Conservation (phyloP, 352 stramenopile species). For the Pythium chondricola region DNA sequence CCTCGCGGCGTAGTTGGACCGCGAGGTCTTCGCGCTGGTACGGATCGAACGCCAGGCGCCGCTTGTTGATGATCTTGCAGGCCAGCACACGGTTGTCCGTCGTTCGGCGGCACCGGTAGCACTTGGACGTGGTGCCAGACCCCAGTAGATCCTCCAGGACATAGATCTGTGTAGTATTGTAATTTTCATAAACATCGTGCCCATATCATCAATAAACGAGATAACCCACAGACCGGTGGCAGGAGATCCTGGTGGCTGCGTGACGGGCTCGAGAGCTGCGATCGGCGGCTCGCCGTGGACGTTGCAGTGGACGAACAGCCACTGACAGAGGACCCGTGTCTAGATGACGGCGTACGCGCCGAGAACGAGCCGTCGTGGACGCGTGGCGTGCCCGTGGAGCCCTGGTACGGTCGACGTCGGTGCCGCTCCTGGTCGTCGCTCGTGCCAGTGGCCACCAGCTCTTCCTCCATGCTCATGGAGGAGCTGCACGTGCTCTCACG, state of each 20-base stretch:
- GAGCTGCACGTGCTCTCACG: conserved; percentile 18
- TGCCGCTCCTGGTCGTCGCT: conserved; percentile 1
- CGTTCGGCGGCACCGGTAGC: conserved; percentile 47
- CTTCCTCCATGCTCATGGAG: conserved; percentile 16
- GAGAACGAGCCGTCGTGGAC: conserved; percentile 15
- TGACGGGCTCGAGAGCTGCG: conserved; percentile 9
- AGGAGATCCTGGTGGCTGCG: conserved; percentile 14
- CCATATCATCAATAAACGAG: neutral
- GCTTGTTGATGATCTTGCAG: conserved; percentile 81
- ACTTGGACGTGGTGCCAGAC: conserved; percentile 64
- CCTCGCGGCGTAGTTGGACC: conserved; percentile 51
- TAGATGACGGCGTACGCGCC: neutral
- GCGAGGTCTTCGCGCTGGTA: conserved; percentile 47
- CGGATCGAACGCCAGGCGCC: conserved; percentile 35
- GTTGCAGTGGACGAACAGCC: conserved; percentile 6
- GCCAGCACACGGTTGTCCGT: conserved; percentile 46
- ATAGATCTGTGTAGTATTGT: conserved; percentile 22
- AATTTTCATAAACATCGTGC: neutral
- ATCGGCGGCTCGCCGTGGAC: neutral
- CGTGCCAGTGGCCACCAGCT: conserved; percentile 1
- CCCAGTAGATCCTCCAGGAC: conserved; percentile 55
- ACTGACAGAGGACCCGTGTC: neutral
- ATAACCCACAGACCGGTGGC: conserved; percentile 6
- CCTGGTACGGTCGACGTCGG: neutral
- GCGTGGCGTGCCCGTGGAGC: neutral